Conservation (phyloP, 306 rosid species). For the Coriaria nepalensis region DNA sequence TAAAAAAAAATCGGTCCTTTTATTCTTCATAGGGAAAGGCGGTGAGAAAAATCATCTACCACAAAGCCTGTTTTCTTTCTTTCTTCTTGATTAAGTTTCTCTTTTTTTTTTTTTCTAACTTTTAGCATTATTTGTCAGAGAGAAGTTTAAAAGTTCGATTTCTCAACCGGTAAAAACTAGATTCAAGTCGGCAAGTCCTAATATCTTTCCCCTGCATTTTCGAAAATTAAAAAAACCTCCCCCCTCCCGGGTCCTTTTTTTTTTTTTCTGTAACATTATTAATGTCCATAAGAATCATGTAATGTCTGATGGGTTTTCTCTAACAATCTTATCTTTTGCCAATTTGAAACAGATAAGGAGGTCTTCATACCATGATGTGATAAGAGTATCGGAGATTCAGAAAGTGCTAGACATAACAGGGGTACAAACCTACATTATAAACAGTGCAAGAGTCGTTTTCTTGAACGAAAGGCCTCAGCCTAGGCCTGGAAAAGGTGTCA, state of each 20-base stretch:
- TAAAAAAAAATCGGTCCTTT: too few relatives aligned
- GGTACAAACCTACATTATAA: constrained; percentile 92
- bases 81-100: too few relatives aligned
- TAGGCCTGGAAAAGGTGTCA: constrained; percentile 97
- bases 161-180: too few relatives aligned
- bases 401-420: constrained; percentile 80
- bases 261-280: constrained; percentile 14
- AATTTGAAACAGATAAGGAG: constrained; percentile 59
- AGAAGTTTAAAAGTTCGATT: too few relatives aligned
- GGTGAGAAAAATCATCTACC: too few relatives aligned
- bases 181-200: too few relatives aligned
- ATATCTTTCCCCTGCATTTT: too few relatives aligned
- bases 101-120: too few relatives aligned
- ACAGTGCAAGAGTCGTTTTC: constrained; percentile 95
- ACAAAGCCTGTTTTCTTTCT: too few relatives aligned
- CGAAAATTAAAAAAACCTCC: too few relatives aligned
- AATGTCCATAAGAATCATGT: neutral
- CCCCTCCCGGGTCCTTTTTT: neutral
- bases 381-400: constrained; percentile 88
- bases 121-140: too few relatives aligned
- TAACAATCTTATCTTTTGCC: neutral
- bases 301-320: constrained; percentile 4
- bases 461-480: constrained; percentile 97
- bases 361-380: constrained; percentile 95
- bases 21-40: too few relatives aligned